Evolutionary conservation across 2,329 filamentous ascomycete genomes (phyloP).

Genomic region (Rachicladosporium sp.): DNA sequence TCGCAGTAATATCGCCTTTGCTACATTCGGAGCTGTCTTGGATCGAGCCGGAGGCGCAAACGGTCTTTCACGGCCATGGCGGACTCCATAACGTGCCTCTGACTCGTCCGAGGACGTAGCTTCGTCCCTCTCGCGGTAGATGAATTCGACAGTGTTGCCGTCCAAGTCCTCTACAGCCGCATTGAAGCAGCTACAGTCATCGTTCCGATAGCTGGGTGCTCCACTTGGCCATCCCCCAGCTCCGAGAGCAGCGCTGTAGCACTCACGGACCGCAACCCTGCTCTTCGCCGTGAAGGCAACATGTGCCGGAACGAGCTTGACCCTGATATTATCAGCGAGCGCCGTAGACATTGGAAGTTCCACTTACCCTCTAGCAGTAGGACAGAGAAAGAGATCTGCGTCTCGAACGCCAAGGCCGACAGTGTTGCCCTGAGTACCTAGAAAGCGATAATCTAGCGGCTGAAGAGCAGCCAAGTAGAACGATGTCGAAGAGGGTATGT

Average conservation of each 20-base stretch:
- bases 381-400: slow-evolving; percentile 53
- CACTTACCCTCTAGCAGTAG: slow-evolving; percentile 46
- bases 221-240: slow-evolving; percentile 50
- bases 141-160: slow-evolving; percentile 71
- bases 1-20: too few relatives aligned
- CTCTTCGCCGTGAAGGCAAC: slow-evolving; percentile 55
- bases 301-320: slow-evolving; percentile 19
- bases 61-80: too few relatives aligned
- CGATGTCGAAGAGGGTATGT: slow-evolving; percentile 66
- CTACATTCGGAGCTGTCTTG: too few relatives aligned
- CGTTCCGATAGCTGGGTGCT: slow-evolving; percentile 41
- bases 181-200: slow-evolving; percentile 46
- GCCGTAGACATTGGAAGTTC: slow-evolving; percentile 5
- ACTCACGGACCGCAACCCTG: slow-evolving; percentile 53
- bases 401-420: slow-evolving; percentile 49
- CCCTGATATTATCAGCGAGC: slow-evolving; percentile 8
- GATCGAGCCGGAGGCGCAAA: too few relatives aligned
- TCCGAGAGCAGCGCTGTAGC: slow-evolving; percentile 57
- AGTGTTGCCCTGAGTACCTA: slow-evolving; percentile 48
- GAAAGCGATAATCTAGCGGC: slow-evolving; percentile 63
- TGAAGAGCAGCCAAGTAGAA: slow-evolving; percentile 74
- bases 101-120: too few relatives aligned
- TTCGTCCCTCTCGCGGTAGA: slow-evolving; percentile 38
- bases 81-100: too few relatives aligned
- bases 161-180: slow-evolving; percentile 62